Base-by-base conservation (phyloP, 768 basidiomycete species). In the Mycena leptocephala region DNA sequence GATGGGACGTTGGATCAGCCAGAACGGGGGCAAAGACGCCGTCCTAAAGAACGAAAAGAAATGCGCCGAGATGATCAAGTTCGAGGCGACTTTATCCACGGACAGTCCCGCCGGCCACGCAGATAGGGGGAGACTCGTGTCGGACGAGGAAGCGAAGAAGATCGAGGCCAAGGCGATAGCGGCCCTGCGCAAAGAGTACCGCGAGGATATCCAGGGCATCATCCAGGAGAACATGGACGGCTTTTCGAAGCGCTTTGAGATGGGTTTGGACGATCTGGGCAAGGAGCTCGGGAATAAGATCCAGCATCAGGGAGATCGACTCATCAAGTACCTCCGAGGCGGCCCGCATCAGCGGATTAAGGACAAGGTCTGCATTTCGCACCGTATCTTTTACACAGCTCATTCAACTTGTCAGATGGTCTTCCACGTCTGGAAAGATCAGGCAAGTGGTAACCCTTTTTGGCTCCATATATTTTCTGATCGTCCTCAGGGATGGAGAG, bases 291-390 rank as follows among this genome's bases (percentile, higher is more conserved):
- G 70, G 26, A 79, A 80, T 16, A 79, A 81, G 41, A 76, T 53
- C 4, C 48, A 75, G 61, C 68, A 70, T 20, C 39, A 70, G 10
- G 78, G 73, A 13, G 75, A 81, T 35, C 76, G 80, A 1, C 24
- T 81, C 4, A 78, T 80, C 18, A 75, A 53, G 32, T 78, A 76
- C 51, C 51, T 84, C 14, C 74, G 70, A 18, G 71, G 69, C 16
- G 82, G 82, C 0, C 78, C 83, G 1, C 82, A 83, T 56, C 78
- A 79, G 20, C 67, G 79, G 13, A 80, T 84, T 18, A 76, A 76
- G 9, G 80, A 83, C 68, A 72, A 77, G 64, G 81, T 79, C 24
- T 0, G 79, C 33, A 3, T 28, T 13, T 14, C 35, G 32, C 33
- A n/a, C 37, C 32, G 46, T 5, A n/a, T 6, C 5, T 48, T n/a